Evolutionary conservation across 2,329 filamentous ascomycete genomes (phyloP).

Genomic region (Clonostachys byssicola): DNA sequence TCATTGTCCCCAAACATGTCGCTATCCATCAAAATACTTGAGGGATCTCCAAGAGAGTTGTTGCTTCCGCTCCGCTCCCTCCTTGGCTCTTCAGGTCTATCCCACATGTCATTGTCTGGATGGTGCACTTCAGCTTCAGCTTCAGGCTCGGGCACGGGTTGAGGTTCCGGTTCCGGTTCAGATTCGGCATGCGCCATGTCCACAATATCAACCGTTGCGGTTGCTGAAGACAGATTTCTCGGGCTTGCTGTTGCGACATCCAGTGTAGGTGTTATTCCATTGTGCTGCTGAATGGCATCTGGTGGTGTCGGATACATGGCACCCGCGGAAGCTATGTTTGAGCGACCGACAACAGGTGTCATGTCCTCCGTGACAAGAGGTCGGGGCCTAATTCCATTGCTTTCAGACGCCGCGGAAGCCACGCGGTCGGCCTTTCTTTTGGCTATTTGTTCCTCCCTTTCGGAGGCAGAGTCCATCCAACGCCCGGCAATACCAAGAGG

Average conservation of each 20-base stretch:
- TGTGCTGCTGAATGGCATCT: slow-evolving; percentile 53
- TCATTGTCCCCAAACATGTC: slow-evolving; percentile 70
- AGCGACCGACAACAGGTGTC: slow-evolving; percentile 48
- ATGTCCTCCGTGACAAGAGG: slow-evolving; percentile 38
- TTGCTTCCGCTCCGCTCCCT: slow-evolving; percentile 36
- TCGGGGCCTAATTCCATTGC: slow-evolving; percentile 34
- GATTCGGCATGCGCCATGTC: slow-evolving; percentile 11
- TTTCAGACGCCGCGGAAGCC: slow-evolving; percentile 31
- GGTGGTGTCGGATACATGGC: slow-evolving; percentile 71
- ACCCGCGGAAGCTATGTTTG: slow-evolving; percentile 40
- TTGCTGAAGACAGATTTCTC: slow-evolving; percentile 26
- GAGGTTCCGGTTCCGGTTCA: not conserved
- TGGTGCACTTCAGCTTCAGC: slow-evolving; percentile 14
- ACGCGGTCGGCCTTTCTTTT: slow-evolving; percentile 49
- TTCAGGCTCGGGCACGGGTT: not conserved
- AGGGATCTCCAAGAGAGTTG: slow-evolving; percentile 37
- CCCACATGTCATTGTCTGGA: slow-evolving; percentile 1
- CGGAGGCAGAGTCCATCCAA: slow-evolving; percentile 39
- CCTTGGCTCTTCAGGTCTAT: slow-evolving; percentile 25
- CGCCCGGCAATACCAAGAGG: slow-evolving; percentile 39
- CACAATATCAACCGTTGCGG: slow-evolving; percentile 25
- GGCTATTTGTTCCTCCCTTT: slow-evolving; percentile 40
- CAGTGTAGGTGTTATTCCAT: slow-evolving; percentile 50
- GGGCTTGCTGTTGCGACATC: slow-evolving; percentile 55
- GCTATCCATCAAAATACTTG: slow-evolving; percentile 64